Percentiles rank a stretch among this genome's conserved stretches.
Conservation (phyloP, 2,329 filamentous ascomycete species). For the Colletotrichum limetticola region DNA sequence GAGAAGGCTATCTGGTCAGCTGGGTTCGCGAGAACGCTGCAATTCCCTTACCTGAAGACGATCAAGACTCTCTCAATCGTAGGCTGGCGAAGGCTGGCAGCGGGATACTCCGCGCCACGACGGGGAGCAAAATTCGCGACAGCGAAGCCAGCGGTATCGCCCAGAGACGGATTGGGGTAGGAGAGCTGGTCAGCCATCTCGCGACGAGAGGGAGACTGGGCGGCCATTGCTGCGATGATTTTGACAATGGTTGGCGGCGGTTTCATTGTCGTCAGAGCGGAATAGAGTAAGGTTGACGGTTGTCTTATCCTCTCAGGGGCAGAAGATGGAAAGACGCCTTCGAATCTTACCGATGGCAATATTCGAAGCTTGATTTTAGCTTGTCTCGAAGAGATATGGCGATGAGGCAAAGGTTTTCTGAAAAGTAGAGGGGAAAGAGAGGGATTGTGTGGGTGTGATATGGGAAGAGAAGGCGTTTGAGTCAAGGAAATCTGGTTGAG, state of each 20-base stretch:
- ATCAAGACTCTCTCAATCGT: conserved; percentile 44
- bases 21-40: background rate
- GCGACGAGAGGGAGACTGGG: conserved; percentile 12
- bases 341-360: background rate
- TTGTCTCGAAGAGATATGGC: background rate
- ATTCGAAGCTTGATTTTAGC: background rate
- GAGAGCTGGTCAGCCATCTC: conserved; percentile 30
- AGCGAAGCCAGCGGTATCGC: conserved; percentile 37
- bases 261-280: background rate
- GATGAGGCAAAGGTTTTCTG: background rate
- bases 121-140: conserved; percentile 2
- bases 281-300: background rate
- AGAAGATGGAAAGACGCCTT: background rate
- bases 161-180: conserved; percentile 40
- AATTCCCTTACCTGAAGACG: conserved; percentile 46
- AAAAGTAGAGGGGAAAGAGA: background rate
- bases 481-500: background rate
- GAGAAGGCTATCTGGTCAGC: conserved; percentile 42
- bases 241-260: background rate
- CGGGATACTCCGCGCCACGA: background rate
- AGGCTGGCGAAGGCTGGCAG: background rate
- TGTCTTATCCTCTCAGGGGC: background rate
- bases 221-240: background rate
- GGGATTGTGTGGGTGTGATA: background rate
- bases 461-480: background rate